Conservation (phyloP, 176 grass and related monocot species). For the Eleusine indica region DNA sequence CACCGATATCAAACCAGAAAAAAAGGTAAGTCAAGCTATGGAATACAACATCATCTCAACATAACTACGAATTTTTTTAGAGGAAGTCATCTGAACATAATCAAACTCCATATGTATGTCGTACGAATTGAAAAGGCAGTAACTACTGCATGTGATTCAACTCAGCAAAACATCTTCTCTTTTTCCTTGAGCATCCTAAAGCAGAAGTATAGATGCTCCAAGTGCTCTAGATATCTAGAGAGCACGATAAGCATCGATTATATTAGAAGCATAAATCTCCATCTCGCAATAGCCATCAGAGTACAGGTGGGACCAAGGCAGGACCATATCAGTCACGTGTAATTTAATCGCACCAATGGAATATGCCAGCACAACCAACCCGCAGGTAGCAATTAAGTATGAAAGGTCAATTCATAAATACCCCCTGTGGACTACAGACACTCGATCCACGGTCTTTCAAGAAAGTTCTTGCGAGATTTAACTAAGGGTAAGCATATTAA, state of each 20-base stretch:
- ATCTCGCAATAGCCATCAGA: slow-evolving; percentile 13
- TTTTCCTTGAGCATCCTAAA: not conserved
- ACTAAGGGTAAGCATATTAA: not conserved
- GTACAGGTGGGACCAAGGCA: not conserved
- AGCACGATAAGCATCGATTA: slow-evolving; percentile 22
- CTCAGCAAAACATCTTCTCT: not conserved
- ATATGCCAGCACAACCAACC: slow-evolving; percentile 35
- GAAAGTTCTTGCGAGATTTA: slow-evolving; percentile 18
- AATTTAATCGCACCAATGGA: slow-evolving; percentile 17
- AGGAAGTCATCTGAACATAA: not conserved
- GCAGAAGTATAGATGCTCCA: no score
- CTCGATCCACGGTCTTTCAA: slow-evolving; percentile 23
- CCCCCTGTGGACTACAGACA: slow-evolving; percentile 8
- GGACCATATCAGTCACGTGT: slow-evolving; percentile 21
- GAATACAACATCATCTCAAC: not conserved
- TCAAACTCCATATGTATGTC: not conserved
- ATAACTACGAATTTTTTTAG: not conserved
- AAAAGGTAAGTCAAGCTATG: not conserved
- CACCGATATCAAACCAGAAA: not conserved
- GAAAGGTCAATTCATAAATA: slow-evolving; percentile 33
- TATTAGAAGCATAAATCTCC: not conserved
- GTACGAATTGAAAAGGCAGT: not conserved
- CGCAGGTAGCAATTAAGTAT: slow-evolving; percentile 25
- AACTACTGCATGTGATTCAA: not conserved
- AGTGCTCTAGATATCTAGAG: not conserved